Evolutionary conservation across 768 basidiomycete species (phyloP).

Genomic region (Phylloporus scabripes): DNA sequence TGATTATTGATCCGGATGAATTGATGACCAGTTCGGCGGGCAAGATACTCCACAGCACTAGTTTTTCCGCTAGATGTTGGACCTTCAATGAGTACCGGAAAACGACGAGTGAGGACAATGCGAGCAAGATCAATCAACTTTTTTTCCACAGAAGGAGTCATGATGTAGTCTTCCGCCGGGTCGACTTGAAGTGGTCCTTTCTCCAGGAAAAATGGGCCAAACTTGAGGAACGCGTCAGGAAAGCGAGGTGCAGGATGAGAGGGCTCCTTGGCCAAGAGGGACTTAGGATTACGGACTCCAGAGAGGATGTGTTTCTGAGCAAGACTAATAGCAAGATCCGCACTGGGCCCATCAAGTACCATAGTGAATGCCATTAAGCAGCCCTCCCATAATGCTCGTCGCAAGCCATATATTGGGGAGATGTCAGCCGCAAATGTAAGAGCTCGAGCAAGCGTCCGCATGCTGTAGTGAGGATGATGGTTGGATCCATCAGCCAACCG

Average conservation of each 20-base stretch:
- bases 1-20: slow-evolving; percentile 99
- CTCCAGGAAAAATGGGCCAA: slow-evolving; percentile 89
- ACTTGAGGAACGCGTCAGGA: slow-evolving; percentile 61
- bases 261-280: slow-evolving; percentile 70
- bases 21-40: slow-evolving; percentile 85
- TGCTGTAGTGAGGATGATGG: slow-evolving; percentile 90
- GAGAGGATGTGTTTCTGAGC: slow-evolving; percentile 75
- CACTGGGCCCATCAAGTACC: slow-evolving; percentile 75
- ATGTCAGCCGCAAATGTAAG: slow-evolving; percentile 86
- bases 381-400: slow-evolving; percentile 91
- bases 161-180: slow-evolving; percentile 75
- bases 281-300: slow-evolving; percentile 73
- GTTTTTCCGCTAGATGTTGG: slow-evolving; percentile 98
- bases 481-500: slow-evolving; percentile 92
- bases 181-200: slow-evolving; percentile 65
- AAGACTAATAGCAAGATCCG: slow-evolving; percentile 56
- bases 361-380: slow-evolving; percentile 98
- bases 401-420: slow-evolving; percentile 67
- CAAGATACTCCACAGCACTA: slow-evolving; percentile 93
- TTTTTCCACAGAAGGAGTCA: slow-evolving; percentile 90
- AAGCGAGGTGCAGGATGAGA: slow-evolving; percentile 41
- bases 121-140: slow-evolving; percentile 95
- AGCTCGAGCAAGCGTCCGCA: slow-evolving; percentile 90
- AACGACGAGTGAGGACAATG: slow-evolving; percentile 80
- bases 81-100: slow-evolving; percentile 95